These are phyloP conservation scores for Syzygium jambos DNA, from an alignment of 345 rosid genomes.

Conservation along the genomic window DNA sequence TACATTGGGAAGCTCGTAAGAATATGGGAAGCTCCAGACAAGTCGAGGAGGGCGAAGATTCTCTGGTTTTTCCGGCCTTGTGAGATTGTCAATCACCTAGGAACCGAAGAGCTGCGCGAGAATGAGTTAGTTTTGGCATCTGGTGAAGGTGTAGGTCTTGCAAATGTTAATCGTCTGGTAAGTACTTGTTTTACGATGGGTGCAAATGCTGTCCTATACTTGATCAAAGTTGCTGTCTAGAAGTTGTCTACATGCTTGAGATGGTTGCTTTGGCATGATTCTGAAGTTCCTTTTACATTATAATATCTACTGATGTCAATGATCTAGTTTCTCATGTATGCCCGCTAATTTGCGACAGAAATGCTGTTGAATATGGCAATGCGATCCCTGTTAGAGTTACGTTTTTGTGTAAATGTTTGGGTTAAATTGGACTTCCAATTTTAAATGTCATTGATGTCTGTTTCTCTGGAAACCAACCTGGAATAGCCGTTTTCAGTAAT, in stretches of 20 bases:
- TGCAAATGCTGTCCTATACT: not conserved
- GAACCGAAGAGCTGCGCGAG: conserved; percentile 14
- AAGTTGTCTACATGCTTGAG: not conserved
- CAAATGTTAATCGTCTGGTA: conserved; percentile 75
- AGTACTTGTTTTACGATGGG: conserved; percentile 1
- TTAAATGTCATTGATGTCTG: not conserved
- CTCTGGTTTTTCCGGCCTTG: conserved; percentile 74
- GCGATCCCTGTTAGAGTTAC: not conserved
- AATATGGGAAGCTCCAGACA: conserved; percentile 56
- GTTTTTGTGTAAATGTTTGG: not conserved
- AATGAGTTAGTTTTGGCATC: conserved; percentile 83
- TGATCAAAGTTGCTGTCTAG: not conserved
- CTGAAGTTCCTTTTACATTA: not conserved
- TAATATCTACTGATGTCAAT: not conserved
- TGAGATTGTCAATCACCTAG: conserved; percentile 46
- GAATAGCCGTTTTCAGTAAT: not conserved
- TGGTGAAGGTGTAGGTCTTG: conserved; percentile 72
- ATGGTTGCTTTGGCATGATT: not conserved
- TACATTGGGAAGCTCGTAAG: conserved; percentile 59
- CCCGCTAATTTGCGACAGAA: not conserved
- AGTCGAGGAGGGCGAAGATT: conserved; percentile 47
- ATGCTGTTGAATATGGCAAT: not conserved
- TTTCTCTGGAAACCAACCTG: not conserved
- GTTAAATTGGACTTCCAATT: not conserved
- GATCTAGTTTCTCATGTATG: not conserved